Percentiles rank a stretch among this genome's conserved stretches.
These are phyloP conservation scores for Diplodia seriata DNA, from an alignment of 2,329 filamentous ascomycete genomes.

Conservation along the genomic window DNA sequence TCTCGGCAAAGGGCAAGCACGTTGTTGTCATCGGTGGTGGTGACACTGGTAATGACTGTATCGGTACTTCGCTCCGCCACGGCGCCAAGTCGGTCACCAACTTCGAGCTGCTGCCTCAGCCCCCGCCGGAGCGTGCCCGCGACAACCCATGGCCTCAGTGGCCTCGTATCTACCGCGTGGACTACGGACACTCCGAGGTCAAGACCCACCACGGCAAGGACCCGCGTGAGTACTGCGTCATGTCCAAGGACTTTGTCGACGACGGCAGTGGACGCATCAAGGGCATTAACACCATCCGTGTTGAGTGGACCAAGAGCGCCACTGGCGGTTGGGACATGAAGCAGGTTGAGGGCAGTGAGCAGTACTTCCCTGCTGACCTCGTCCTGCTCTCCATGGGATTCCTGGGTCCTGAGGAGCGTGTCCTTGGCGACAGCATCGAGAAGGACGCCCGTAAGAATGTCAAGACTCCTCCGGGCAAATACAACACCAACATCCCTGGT, in stretches of 20 bases:
- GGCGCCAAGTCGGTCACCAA: conserved; percentile 96
- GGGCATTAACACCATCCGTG: conserved; percentile 93
- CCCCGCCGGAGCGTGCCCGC: conserved; percentile 83
- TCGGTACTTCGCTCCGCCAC: conserved; percentile 93
- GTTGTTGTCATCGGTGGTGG: conserved; percentile 97
- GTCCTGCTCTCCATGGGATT: conserved; percentile 97
- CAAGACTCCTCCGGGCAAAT: conserved; percentile 88
- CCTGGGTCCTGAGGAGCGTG: conserved; percentile 87
- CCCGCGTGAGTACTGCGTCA: conserved; percentile 96
- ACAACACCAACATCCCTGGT: conserved; percentile 84
- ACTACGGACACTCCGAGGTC: conserved; percentile 95
- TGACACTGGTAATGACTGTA: conserved; percentile 97
- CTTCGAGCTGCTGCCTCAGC: conserved; percentile 94
- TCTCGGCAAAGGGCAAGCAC: conserved; percentile 93
- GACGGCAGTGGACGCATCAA: conserved; percentile 87
- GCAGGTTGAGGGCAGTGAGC: conserved; percentile 88
- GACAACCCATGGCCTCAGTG: conserved; percentile 99
- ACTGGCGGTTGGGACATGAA: conserved; percentile 98
- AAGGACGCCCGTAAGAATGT: conserved; percentile 94
- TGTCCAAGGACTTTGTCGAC: conserved; percentile 95
- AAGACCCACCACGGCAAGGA: conserved; percentile 96
- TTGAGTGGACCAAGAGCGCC: conserved; percentile 92
- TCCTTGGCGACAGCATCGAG: conserved; percentile 86
- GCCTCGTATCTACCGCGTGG: conserved; percentile 97
- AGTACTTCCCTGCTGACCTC: conserved; percentile 95